These are phyloP conservation scores for Globisporangium mamillatum DNA, from an alignment of 352 stramenopile species.

Conservation along the genomic window DNA sequence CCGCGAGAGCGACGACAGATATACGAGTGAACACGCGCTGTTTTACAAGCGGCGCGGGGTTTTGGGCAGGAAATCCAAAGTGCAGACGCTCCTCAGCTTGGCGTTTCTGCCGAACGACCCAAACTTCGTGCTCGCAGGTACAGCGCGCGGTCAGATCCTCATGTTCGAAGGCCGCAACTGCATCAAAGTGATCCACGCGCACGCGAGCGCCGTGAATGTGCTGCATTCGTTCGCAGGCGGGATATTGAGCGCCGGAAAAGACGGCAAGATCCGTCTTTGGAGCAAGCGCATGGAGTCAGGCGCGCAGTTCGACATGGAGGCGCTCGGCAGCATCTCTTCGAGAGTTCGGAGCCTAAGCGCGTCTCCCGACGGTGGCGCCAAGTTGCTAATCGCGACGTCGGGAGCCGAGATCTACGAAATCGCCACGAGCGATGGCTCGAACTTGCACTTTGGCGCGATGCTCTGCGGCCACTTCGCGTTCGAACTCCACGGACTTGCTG, in stretches of 20 bases:
- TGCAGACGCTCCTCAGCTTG: slow-evolving; percentile 70
- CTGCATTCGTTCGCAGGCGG: slow-evolving; percentile 54
- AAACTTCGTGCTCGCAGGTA: slow-evolving; percentile 59
- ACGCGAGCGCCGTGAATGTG: slow-evolving; percentile 57
- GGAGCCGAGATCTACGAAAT: slow-evolving; percentile 90
- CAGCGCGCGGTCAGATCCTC: slow-evolving; percentile 68
- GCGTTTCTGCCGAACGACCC: slow-evolving; percentile 39
- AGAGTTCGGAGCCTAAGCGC: slow-evolving; percentile 56
- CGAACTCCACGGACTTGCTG: slow-evolving; percentile 78
- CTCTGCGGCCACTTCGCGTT: slow-evolving; percentile 76
- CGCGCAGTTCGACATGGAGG: slow-evolving; percentile 70
- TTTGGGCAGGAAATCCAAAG: slow-evolving; percentile 61
- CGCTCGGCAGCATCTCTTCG: slow-evolving; percentile 54
- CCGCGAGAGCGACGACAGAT: slow-evolving; percentile 58
- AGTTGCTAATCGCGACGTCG: slow-evolving; percentile 84
- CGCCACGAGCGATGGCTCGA: slow-evolving; percentile 67
- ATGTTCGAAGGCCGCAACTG: slow-evolving; percentile 82
- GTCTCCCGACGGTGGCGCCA: slow-evolving; percentile 63
- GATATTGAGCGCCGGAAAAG: slow-evolving; percentile 60
- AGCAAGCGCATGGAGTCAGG: slow-evolving; percentile 72
- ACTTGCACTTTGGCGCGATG: slow-evolving; percentile 77
- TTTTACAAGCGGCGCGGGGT: slow-evolving; percentile 56
- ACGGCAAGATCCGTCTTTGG: slow-evolving; percentile 78
- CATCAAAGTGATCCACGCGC: slow-evolving; percentile 61
- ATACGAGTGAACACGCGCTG: slow-evolving; percentile 37